Conservation (phyloP, 208 protist species). For the Crithidia acanthocephali region DNA sequence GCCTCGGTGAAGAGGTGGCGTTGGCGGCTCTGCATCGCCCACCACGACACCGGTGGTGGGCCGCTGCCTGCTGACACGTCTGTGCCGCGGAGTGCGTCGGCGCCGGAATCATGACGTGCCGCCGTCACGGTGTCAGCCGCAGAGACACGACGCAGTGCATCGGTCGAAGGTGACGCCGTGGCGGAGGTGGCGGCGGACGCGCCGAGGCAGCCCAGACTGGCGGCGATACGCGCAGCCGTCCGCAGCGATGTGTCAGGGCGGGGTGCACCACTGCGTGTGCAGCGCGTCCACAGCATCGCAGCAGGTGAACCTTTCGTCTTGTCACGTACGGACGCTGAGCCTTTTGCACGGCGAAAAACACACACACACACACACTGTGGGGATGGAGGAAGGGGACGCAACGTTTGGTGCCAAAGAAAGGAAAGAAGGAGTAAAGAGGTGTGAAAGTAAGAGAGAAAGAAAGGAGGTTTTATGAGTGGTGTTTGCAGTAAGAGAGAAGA, state of each 20-base stretch:
- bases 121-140: background rate
- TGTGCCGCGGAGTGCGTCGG: no score
- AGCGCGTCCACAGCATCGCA: constrained; percentile 1
- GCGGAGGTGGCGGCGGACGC: background rate
- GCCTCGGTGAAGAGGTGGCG: constrained; percentile 19
- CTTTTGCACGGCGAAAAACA: no score
- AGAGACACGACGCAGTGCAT: background rate
- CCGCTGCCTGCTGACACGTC: no score
- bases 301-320: background rate
- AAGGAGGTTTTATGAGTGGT: background rate
- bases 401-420: background rate
- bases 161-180: background rate
- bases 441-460: background rate
- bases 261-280: background rate
- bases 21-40: constrained; percentile 10
- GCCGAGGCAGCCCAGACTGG: constrained; percentile 5
- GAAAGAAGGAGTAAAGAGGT: background rate
- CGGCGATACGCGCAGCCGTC: constrained; percentile 13
- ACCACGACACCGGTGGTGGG: constrained; percentile 1
- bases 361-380: no score
- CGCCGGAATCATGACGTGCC: no score
- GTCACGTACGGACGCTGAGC: background rate
- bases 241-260: constrained; percentile 2
- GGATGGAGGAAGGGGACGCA: background rate
- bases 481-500: no score